phyloP scores from a whole-genome alignment of 192 early-diverging fungal genomes.

The Podochytrium sp. region DNA sequence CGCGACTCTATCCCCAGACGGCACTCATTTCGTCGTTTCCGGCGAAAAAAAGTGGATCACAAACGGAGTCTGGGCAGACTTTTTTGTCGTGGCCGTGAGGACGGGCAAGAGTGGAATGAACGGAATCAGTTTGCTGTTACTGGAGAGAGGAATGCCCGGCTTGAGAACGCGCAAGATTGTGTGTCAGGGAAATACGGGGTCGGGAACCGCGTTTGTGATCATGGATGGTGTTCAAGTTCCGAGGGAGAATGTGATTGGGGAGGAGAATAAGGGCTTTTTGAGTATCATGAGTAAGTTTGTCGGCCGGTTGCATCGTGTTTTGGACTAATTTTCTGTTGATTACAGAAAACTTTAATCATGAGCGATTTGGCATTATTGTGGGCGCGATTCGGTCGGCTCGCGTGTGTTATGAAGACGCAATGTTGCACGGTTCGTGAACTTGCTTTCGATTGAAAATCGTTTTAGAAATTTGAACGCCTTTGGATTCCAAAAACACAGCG shows the following conservation, averaged over 20 bases:
- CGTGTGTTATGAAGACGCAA: slow-evolving; percentile 58
- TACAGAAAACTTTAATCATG: slow-evolving; percentile 35
- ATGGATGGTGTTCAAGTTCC: slow-evolving; percentile 83
- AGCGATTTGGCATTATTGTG: slow-evolving; percentile 63
- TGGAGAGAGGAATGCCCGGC: slow-evolving; percentile 64
- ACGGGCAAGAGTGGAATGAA: slow-evolving; percentile 74
- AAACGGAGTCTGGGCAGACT: slow-evolving; percentile 77
- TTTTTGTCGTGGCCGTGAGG: slow-evolving; percentile 74
- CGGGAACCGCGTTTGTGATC: slow-evolving; percentile 67
- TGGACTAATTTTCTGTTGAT: slow-evolving; percentile 22
- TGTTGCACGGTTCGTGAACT: slow-evolving; percentile 17
- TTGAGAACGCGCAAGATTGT: slow-evolving; percentile 73
- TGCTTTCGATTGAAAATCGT: not conserved
- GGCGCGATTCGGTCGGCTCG: slow-evolving; percentile 78
- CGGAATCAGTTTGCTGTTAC: slow-evolving; percentile 71
- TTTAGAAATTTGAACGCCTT: not conserved
- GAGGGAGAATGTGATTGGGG: slow-evolving; percentile 72
- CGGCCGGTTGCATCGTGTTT: not conserved
- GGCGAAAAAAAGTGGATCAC: slow-evolving; percentile 72
- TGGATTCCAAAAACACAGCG: not conserved
- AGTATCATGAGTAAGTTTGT: slow-evolving; percentile 56
- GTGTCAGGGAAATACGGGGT: slow-evolving; percentile 76
- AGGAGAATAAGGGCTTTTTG: slow-evolving; percentile 78
- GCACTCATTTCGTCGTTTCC: slow-evolving; percentile 67
- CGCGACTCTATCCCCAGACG: slow-evolving; percentile 59